A percentile compares a stretch with the other conserved stretches of the same genome.
These are phyloP conservation scores for Microcyclospora pomicola DNA, from an alignment of 2,329 filamentous ascomycete species.

Conservation along the genomic window DNA sequence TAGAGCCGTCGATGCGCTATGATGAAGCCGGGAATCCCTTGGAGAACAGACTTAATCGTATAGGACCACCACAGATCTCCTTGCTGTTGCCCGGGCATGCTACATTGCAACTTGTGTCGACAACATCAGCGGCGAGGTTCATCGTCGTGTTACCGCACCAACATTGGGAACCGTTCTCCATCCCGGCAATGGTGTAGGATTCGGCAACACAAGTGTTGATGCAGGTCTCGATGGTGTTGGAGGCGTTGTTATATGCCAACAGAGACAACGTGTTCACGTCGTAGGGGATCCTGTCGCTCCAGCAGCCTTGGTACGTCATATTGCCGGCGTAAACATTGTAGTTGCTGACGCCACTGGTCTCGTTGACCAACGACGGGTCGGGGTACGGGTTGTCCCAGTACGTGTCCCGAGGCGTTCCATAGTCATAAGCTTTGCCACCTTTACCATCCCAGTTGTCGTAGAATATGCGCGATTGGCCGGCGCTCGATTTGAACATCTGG, in stretches of 20 bases:
- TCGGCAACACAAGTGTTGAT: slow-evolving; percentile 17
- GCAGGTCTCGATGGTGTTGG: slow-evolving; percentile 21
- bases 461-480: slow-evolving; percentile 25
- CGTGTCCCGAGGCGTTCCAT: slow-evolving; percentile 23
- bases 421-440: slow-evolving; percentile 21
- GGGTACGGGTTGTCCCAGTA: slow-evolving; percentile 21
- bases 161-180: slow-evolving; percentile 21
- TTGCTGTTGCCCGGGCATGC: slow-evolving; percentile 20
- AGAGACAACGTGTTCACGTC: slow-evolving; percentile 11
- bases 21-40: slow-evolving; percentile 8
- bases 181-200: slow-evolving; percentile 22
- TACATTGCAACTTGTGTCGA: slow-evolving; percentile 19
- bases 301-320: slow-evolving; percentile 26
- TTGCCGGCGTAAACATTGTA: slow-evolving; percentile 22
- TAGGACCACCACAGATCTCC: slow-evolving; percentile 19
- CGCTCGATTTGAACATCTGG: slow-evolving; percentile 21
- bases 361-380: slow-evolving; percentile 15
- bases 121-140: slow-evolving; percentile 13
- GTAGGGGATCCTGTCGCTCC: slow-evolving; percentile 15
- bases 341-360: slow-evolving; percentile 10
- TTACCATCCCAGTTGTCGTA: slow-evolving; percentile 26
- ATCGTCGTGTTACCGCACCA: slow-evolving; percentile 21
- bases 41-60: slow-evolving; percentile 21
- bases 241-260: slow-evolving; percentile 14
- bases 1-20: no score